Percentiles rank a stretch among this genome's conserved stretches.
These are phyloP conservation scores for Narthecium ossifragum DNA, from an alignment of 106 monocot genomes.

Conservation along the genomic window DNA sequence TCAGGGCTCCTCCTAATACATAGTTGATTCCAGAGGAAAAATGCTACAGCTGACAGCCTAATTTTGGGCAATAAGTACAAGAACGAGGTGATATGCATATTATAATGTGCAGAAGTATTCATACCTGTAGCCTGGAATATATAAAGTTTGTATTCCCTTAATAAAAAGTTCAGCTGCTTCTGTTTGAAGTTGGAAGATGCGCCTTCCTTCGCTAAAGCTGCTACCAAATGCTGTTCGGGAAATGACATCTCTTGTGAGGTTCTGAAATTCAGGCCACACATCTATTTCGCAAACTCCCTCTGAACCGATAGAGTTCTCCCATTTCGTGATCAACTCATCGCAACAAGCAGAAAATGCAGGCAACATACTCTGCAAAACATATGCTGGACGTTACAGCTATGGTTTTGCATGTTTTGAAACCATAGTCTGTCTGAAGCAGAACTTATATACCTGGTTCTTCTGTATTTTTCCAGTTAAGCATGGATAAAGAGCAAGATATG, in stretches of 20 bases:
- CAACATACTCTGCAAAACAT: conserved; percentile 6
- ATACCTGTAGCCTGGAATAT: conserved; percentile 47
- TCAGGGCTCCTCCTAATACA: too few species aligned
- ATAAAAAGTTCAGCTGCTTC: conserved; percentile 31
- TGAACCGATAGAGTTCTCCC: conserved; percentile 12
- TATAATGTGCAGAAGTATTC: not conserved
- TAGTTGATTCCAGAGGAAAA: too few species aligned
- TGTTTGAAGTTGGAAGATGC: conserved; percentile 32
- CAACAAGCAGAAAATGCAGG: conserved; percentile 25
- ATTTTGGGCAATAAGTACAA: not conserved
- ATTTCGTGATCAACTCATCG: conserved; percentile 21
- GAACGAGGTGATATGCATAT: not conserved
- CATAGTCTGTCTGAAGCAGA: too few species aligned
- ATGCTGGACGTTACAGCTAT: not conserved
- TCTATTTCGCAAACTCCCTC: conserved; percentile 28
- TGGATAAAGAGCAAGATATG: not conserved
- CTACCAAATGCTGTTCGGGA: conserved; percentile 50
- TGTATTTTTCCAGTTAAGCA: not conserved
- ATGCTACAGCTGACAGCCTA: too few species aligned
- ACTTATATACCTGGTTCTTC: not conserved
- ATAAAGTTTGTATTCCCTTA: conserved; percentile 5
- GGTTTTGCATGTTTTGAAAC: not conserved
- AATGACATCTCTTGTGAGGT: conserved; percentile 60
- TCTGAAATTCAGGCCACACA: conserved; percentile 54
- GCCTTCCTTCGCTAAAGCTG: conserved; percentile 34